Conservation (phyloP, 805 yeast species). For the Candida mattraensis region DNA sequence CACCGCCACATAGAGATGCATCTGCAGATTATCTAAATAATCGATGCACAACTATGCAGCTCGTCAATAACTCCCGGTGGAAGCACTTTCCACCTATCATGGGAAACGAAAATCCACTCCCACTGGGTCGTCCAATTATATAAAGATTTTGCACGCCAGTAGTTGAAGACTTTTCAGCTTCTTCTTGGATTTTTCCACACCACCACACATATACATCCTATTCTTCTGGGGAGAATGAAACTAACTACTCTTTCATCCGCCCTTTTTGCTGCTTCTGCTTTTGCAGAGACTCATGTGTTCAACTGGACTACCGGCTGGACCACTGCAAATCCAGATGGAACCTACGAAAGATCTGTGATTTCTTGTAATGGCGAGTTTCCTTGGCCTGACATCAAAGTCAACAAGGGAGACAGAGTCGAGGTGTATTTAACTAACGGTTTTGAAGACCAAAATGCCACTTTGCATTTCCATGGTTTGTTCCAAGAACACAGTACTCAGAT, state of each 20-base stretch:
- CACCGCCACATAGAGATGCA: slow-evolving; percentile 9
- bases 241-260: slow-evolving; percentile 15
- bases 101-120: too few species aligned
- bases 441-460: slow-evolving; percentile 62
- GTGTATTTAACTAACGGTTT: slow-evolving; percentile 77
- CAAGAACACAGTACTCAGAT: slow-evolving; percentile 69
- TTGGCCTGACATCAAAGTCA: slow-evolving; percentile 78
- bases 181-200: slow-evolving; percentile 2
- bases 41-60: slow-evolving; percentile 11
- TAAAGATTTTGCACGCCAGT: too few species aligned
- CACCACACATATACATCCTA: slow-evolving; percentile 20
- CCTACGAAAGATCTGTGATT: slow-evolving; percentile 42
- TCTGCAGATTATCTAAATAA: slow-evolving; percentile 10
- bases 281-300: slow-evolving; percentile 56
- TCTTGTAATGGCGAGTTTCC: slow-evolving; percentile 67
- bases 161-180: background rate
- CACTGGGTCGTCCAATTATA: too few species aligned
- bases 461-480: slow-evolving; percentile 95
- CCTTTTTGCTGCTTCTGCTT: slow-evolving; percentile 20
- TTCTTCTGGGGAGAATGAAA: slow-evolving; percentile 18
- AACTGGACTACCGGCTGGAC: slow-evolving; percentile 69
- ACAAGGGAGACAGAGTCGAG: slow-evolving; percentile 76
- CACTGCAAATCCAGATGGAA: slow-evolving; percentile 58
- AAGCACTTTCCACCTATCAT: background rate
- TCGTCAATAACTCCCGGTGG: too few species aligned